phyloP scores from a whole-genome alignment of 1,139 yeast genomes.

The Cylindricascospora bacillispora region DNA sequence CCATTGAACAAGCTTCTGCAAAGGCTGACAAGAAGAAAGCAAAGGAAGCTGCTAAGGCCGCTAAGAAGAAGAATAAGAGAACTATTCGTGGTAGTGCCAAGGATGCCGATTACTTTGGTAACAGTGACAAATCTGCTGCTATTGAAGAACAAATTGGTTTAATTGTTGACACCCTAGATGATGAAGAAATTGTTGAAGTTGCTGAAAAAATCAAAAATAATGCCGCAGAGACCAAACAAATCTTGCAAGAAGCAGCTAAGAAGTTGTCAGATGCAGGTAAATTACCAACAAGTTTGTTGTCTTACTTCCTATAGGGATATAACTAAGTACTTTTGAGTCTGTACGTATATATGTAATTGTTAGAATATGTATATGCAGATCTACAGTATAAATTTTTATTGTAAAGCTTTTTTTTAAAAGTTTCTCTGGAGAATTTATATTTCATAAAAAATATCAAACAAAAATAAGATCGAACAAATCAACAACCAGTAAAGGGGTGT shows the following conservation, averaged over 20 bases:
- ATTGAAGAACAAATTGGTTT: constrained; percentile 73
- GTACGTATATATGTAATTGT: not conserved
- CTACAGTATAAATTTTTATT: too few species aligned
- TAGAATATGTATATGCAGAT: not conserved
- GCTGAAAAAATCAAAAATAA: constrained; percentile 44
- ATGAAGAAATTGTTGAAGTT: constrained; percentile 55
- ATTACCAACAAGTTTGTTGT: constrained; percentile 30
- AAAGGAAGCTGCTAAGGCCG: constrained; percentile 93
- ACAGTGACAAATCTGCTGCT: constrained; percentile 47
- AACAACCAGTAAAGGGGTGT: too few species aligned
- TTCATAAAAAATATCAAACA: too few species aligned
- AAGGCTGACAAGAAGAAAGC: constrained; percentile 74
- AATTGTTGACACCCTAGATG: constrained; percentile 69
- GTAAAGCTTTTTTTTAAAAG: too few species aligned
- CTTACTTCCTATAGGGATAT: constrained; percentile 29
- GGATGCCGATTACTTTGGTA: constrained; percentile 79
- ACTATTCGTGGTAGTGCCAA: constrained; percentile 70
- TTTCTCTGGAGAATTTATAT: too few species aligned
- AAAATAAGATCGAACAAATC: too few species aligned
- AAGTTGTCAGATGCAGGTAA: constrained; percentile 33
- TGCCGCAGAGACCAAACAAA: constrained; percentile 36
- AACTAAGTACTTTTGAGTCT: too few species aligned
- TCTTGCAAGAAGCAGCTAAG: constrained; percentile 37
- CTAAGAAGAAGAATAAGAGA: constrained; percentile 97
- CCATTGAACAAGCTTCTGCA: constrained; percentile 39